phyloP scores from a whole-genome alignment of 495 filamentous ascomycete species.

The Daldinia concentrica region DNA sequence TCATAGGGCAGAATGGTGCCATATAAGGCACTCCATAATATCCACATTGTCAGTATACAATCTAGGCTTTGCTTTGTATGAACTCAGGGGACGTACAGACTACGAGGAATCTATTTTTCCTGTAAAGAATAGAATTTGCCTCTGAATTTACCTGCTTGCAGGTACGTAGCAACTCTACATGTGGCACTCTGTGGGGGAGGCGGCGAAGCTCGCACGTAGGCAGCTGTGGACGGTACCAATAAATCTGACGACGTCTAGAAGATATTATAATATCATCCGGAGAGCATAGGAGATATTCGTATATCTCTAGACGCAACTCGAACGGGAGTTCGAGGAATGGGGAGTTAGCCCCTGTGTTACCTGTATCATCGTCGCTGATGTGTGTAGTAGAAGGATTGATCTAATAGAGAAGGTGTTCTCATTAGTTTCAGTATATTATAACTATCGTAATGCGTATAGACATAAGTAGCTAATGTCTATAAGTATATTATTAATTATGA shows the following conservation, averaged over 20 bases:
- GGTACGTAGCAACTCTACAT: constrained; percentile 45
- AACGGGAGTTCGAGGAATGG: constrained; percentile 53
- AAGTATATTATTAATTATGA: background rate
- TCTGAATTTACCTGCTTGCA: constrained; percentile 47
- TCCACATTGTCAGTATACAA: background rate
- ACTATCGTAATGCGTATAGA: background rate
- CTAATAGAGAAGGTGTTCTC: background rate
- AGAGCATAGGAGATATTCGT: constrained; percentile 48
- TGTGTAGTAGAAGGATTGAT: background rate
- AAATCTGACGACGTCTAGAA: constrained; percentile 14
- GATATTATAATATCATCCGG: constrained; percentile 35
- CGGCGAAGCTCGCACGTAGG: background rate
- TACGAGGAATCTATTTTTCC: constrained; percentile 44
- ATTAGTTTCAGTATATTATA: constrained; percentile 3
- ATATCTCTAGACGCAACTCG: constrained; percentile 58
- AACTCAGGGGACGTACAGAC: constrained; percentile 28
- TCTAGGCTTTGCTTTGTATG: background rate
- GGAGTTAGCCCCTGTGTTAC: constrained; percentile 9
- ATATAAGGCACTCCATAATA: background rate
- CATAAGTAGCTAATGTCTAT: background rate
- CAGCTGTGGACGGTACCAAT: background rate
- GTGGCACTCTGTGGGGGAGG: constrained; percentile 12
- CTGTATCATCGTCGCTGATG: background rate
- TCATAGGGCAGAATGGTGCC: constrained; percentile 6
- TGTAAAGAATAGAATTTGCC: constrained; percentile 47